Conservation (phyloP, 768 basidiomycete genomes). For the Phylloporus rhodoxanthus region DNA sequence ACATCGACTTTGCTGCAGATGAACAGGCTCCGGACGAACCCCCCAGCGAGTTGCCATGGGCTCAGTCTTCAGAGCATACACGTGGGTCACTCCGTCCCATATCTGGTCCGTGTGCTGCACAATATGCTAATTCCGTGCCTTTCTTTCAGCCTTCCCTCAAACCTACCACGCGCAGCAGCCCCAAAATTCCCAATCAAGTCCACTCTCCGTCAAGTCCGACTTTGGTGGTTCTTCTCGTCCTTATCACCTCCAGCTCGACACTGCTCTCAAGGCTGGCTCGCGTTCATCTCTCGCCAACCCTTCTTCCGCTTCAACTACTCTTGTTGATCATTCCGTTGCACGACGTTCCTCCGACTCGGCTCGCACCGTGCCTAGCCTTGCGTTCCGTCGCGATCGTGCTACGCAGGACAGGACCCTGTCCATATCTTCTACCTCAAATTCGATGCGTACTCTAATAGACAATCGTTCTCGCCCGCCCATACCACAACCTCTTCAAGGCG, state of each 20-base stretch:
- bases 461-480: slow-evolving; percentile 32
- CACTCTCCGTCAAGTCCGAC: slow-evolving; percentile 37
- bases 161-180: slow-evolving; percentile 19
- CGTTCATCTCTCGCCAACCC: slow-evolving; percentile 40
- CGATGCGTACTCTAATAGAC: slow-evolving; percentile 44
- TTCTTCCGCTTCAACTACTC: slow-evolving; percentile 40
- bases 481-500: slow-evolving; percentile 34
- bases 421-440: slow-evolving; percentile 56
- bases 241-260: slow-evolving; percentile 58
- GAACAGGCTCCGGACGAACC: slow-evolving; percentile 34
- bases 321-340: slow-evolving; percentile 31
- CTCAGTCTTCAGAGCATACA: slow-evolving; percentile 34
- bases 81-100: slow-evolving; percentile 35
- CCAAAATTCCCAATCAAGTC: slow-evolving; percentile 30
- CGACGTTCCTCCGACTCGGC: slow-evolving; percentile 70
- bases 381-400: slow-evolving; percentile 53
- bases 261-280: slow-evolving; percentile 36
- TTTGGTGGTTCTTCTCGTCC: slow-evolving; percentile 34
- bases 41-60: slow-evolving; percentile 58
- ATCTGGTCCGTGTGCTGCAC: slow-evolving; percentile 24
- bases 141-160: slow-evolving; percentile 24
- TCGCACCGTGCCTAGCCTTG: slow-evolving; percentile 49
- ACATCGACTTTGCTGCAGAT: slow-evolving; percentile 45
- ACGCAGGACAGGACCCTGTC: slow-evolving; percentile 71
- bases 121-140: slow-evolving; percentile 22